Conservation (phyloP, 176 grass and related monocot genomes). For the Juncus effusus region DNA sequence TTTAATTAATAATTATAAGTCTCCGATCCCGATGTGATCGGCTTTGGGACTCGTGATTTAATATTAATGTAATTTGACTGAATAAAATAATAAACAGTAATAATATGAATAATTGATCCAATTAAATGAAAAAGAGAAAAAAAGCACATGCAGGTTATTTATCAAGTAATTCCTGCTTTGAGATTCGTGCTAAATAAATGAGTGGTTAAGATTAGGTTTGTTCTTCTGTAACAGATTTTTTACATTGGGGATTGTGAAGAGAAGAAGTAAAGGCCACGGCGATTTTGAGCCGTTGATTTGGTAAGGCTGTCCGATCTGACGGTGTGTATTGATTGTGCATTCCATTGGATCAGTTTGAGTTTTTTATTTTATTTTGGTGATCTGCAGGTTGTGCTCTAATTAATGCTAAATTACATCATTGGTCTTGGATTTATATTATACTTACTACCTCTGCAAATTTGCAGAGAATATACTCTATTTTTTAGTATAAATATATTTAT, state of each 20-base stretch:
- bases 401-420: neutral
- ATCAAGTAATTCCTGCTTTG: neutral
- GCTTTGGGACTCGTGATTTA: constrained; percentile 23
- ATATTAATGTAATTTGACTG: neutral
- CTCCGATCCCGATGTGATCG: constrained; percentile 69
- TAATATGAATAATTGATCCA: neutral
- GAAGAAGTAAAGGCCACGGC: no score
- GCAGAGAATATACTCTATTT: constrained; percentile 2
- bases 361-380: neutral
- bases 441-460: neutral
- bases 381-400: neutral
- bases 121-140: constrained; percentile 10
- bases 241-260: no score
- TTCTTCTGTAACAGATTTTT: no score
- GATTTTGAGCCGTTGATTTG: no score
- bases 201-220: neutral
- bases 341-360: neutral
- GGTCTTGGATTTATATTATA: neutral
- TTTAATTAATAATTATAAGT: neutral
- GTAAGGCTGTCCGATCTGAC: no score
- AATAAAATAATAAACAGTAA: neutral
- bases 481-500: constrained; percentile 11
- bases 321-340: no score
- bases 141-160: constrained; percentile 13
- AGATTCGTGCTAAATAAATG: neutral